Base-by-base conservation (phyloP, 352 stramenopile species). In the Phytophthora boehmeriae region DNA sequence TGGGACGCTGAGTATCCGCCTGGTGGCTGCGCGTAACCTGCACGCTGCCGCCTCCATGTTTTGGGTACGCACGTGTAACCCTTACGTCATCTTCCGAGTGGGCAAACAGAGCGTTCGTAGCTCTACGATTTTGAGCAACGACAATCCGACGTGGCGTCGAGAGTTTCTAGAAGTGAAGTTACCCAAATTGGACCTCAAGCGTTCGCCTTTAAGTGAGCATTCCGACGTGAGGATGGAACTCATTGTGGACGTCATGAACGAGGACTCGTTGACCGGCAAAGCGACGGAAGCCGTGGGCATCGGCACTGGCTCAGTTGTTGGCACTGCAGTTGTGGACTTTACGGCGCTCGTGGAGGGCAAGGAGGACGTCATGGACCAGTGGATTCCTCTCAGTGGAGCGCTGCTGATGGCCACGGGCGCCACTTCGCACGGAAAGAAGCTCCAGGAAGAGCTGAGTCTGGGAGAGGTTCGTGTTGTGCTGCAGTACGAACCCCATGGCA, bases 81-180 rank as follows among this genome's bases (percentile, higher is more conserved):
- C 85, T 27, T 93, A 93, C 66, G 80, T 93, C 62, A 93, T 93
- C 57, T 93, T 93, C 61, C 83, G 85, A 36, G 54, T 91, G 23
- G 85, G 85, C 35, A 89, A 89, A 61, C 75, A 88, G 54, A 88
- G 71, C 46, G 61, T 71, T 23, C 85, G 85, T 45, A 90, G 78
- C 57, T 75, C 80, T 39, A 93, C 85, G 10, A 90, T 93, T 59
- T 54, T 74, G 45, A 66, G 56, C 58, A 92, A 89, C 44, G 76
- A 90, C 63, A 92, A 90, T 54, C 85, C 85, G 5, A 85, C 77
- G 36, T 93, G 85, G 85, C 80, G 83, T 20, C 70, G 79, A 16
- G 85, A 93, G 62, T 60, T 90, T 30, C 68, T 88, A 36, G 78
- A 89, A 45, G 86, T 93, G 51, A 90, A 88, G 63, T 75, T 93